Conservation (phyloP, 2,329 filamentous ascomycete species). For the Penicillium sp. region DNA sequence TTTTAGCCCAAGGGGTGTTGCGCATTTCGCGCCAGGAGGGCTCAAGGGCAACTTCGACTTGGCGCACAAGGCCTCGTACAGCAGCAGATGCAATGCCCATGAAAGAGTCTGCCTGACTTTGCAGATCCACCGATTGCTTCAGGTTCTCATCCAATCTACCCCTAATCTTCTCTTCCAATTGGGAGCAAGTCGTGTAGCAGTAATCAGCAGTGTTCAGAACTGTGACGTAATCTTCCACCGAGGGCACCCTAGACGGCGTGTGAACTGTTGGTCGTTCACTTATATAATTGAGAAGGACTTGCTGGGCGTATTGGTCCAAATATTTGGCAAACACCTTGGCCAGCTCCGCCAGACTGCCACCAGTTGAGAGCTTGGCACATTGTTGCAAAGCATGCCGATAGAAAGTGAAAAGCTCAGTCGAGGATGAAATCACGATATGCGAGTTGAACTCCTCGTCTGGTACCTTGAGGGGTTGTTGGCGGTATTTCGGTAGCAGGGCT, state of each 20-base stretch:
- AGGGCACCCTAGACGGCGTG: conserved; percentile 50
- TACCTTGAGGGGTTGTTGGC: conserved; percentile 73
- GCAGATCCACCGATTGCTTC: conserved; percentile 74
- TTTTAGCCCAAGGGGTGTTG: conserved; percentile 89
- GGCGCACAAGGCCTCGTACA: conserved; percentile 77
- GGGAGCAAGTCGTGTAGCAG: conserved; percentile 88
- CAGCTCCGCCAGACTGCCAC: conserved; percentile 79
- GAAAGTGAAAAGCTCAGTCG: conserved; percentile 95
- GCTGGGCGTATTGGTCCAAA: conserved; percentile 90
- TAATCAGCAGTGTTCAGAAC: conserved; percentile 97
- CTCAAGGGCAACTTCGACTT: conserved; percentile 78
- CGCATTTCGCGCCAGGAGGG: conserved; percentile 94
- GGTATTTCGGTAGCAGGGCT: conserved; percentile 81
- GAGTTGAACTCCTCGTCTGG: conserved; percentile 88
- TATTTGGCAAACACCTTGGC: conserved; percentile 86
- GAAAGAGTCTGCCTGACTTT: conserved; percentile 91
- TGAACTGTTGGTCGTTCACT: conserved; percentile 57
- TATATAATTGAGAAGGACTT: conserved; percentile 75
- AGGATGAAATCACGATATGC: conserved; percentile 85
- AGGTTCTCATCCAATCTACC: conserved; percentile 80
- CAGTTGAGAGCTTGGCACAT: conserved; percentile 92
- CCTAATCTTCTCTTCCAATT: conserved; percentile 92
- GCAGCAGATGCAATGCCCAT: conserved; percentile 90
- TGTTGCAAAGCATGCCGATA: conserved; percentile 91
- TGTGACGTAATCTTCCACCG: conserved; percentile 72